Conservation (phyloP, 2,329 filamentous ascomycete genomes). For the Plenodomus biglobosus region DNA sequence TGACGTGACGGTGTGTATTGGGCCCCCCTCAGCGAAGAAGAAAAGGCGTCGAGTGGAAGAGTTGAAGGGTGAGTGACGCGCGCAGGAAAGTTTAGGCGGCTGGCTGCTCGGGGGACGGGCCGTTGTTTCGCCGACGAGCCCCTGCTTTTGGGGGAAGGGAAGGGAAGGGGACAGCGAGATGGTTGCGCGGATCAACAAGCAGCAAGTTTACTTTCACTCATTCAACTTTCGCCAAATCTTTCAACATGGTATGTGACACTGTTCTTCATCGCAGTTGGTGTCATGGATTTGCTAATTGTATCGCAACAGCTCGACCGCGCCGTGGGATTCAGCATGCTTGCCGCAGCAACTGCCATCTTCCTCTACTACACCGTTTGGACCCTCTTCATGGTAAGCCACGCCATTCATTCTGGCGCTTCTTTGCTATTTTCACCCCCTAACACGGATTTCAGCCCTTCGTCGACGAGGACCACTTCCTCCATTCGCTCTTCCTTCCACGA, state of each 20-base stretch:
- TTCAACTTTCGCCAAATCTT: conserved; percentile 11
- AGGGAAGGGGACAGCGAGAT: conserved; percentile 20
- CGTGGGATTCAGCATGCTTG: conserved; percentile 73
- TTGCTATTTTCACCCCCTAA: conserved; percentile 4
- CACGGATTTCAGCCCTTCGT: conserved; percentile 76
- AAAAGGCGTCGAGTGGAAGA: conserved; percentile 1
- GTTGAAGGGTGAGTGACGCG: conserved; percentile 10
- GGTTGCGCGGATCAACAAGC: conserved; percentile 12
- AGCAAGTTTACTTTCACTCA: conserved; percentile 17
- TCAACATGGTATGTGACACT: conserved; percentile 33
- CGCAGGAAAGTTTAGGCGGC: conserved; percentile 32
- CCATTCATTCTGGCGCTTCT: too few species aligned
- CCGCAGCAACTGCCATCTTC: conserved; percentile 71
- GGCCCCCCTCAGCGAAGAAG: not conserved
- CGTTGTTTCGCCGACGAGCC: conserved; percentile 18
- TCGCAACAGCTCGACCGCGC: conserved; percentile 80
- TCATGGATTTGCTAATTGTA: conserved; percentile 6
- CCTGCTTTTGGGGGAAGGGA: conserved; percentile 15
- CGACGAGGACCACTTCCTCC: conserved; percentile 88
- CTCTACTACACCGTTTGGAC: conserved; percentile 98
- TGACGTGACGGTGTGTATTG: conserved; percentile 2
- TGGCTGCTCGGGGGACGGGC: conserved; percentile 14
- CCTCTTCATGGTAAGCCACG: conserved; percentile 81
- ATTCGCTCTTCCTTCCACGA: conserved; percentile 92
- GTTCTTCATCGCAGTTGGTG: not conserved